Conservation (phyloP, 1,284 basidiomycete species). For the Cutaneotrichosporon dermatis region DNA sequence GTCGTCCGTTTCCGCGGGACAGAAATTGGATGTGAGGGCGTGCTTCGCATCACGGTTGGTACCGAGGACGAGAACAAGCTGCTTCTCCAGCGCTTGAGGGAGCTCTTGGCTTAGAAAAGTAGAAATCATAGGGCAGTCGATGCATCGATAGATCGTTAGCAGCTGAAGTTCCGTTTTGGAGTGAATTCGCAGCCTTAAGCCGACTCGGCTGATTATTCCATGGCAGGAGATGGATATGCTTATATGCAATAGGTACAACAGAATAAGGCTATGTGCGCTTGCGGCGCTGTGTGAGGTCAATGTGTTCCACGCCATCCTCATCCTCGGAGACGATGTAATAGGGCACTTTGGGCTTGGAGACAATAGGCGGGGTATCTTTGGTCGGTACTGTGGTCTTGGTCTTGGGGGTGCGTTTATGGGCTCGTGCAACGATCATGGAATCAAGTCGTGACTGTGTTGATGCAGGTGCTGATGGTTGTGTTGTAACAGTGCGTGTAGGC, state of each 20-base stretch:
- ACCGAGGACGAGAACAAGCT: conserved; percentile 70
- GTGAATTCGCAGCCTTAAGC: too few species aligned
- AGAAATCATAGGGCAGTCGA: background rate
- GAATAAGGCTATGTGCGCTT: background rate
- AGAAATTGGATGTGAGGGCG: conserved; percentile 82
- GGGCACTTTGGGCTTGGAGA: background rate
- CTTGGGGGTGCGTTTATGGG: background rate
- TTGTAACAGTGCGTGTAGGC: background rate
- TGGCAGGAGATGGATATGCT: too few species aligned
- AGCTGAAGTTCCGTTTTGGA: too few species aligned
- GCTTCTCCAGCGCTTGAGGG: conserved; percentile 48
- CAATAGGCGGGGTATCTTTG: background rate
- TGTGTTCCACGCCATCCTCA: conserved; percentile 8
- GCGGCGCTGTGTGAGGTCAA: conserved; percentile 7
- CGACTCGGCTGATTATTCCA: too few species aligned
- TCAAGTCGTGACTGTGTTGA: conserved; percentile 6
- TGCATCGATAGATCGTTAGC: background rate
- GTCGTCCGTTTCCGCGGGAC: conserved; percentile 86
- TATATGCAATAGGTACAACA: background rate
- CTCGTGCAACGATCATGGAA: conserved; percentile 4
- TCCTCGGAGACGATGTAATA: background rate
- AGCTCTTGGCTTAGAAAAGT: conserved; percentile 26
- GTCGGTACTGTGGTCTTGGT: too few species aligned
- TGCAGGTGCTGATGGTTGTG: background rate
- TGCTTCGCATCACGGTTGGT: conserved; percentile 86